Conservation (phyloP, 2,329 filamentous ascomycete genomes). For the Westerdykella ornata region DNA sequence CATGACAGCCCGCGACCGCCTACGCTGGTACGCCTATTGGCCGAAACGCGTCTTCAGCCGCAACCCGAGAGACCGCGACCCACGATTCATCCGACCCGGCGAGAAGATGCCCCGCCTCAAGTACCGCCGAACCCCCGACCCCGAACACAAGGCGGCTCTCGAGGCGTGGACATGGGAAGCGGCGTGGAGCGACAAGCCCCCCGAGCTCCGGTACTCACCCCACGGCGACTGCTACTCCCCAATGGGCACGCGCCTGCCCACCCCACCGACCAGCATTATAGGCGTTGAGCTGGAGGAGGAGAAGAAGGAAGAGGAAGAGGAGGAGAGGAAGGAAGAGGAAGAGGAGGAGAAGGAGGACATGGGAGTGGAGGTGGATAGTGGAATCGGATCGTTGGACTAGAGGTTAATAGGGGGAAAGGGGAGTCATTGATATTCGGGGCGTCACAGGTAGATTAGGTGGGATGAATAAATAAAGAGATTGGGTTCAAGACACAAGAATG, state of each 20-base stretch:
- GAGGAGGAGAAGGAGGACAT: constrained; percentile 19
- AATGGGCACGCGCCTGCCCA: constrained; percentile 46
- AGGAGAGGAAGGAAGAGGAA: constrained; percentile 31
- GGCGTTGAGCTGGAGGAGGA: constrained; percentile 5
- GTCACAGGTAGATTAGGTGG: too few species aligned
- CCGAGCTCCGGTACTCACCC: constrained; percentile 42
- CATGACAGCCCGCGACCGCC: neutral
- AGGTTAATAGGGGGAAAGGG: too few species aligned
- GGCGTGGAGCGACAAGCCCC: constrained; percentile 43
- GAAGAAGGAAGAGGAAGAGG: constrained; percentile 12
- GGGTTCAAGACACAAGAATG: too few species aligned
- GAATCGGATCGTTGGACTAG: too few species aligned
- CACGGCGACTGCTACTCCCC: too few species aligned
- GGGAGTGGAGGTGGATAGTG: constrained; percentile 35
- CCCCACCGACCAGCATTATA: constrained; percentile 32
- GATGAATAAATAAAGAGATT: too few species aligned
- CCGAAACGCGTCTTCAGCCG: neutral
- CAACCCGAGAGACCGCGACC: constrained; percentile 12
- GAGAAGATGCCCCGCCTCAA: constrained; percentile 48
- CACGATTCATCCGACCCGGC: constrained; percentile 47
- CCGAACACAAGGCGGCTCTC: constrained; percentile 46
- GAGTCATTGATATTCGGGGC: too few species aligned
- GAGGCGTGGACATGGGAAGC: constrained; percentile 44
- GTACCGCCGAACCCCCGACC: constrained; percentile 45
- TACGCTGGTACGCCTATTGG: neutral